Base-by-base conservation (phyloP, 768 basidiomycete species). In the Hygrophorus russula region DNA sequence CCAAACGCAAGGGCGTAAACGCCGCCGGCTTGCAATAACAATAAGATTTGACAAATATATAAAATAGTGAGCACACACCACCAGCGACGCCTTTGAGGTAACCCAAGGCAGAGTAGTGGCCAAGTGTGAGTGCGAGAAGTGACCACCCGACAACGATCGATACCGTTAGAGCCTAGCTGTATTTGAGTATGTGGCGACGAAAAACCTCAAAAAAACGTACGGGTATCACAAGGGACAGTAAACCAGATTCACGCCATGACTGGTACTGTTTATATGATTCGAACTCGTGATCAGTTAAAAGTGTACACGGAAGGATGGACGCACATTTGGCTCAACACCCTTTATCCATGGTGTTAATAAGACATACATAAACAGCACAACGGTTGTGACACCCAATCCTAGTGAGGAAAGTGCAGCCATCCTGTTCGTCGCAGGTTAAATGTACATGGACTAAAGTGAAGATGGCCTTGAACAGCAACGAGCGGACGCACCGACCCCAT, bases 121-220 rank as follows among this genome's bases (percentile, higher is more conserved):
- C 78, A 17, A 87, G 67, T 3, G 78, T 76, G 45, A 73, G 63
- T 9, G 72, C 69, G 20, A 81, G 67, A 14, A 77, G 56, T 15
- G 78, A 66, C 78, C 81, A 86, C 0, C 85, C 85, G 17, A 71
- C 53, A 17, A 87, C 73, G 46, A 82, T 86, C 1, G 80, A 76
- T 1, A 67, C 62, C 8, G 85, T 87, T 46, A 88, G 55, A 14
- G 76, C 48, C 73, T 75, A 29, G 3, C 39, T 10, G 14, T 36
- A 18, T 11, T 5, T 7, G 14, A 18, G 9, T 12, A 40, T 36
- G 32, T 30, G 39, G 44, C 28, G 42, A 13, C n/a, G 46, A 30
- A 45, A 27, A 27, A 33, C 14, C n/a, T 13, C 35, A 27, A 36
- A 20, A 28, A 19, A 14, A 54, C 69, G 52, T 45, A 73, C 73